Conservation (phyloP, 2,329 filamentous ascomycete genomes). For the Orbilia oligospora region DNA sequence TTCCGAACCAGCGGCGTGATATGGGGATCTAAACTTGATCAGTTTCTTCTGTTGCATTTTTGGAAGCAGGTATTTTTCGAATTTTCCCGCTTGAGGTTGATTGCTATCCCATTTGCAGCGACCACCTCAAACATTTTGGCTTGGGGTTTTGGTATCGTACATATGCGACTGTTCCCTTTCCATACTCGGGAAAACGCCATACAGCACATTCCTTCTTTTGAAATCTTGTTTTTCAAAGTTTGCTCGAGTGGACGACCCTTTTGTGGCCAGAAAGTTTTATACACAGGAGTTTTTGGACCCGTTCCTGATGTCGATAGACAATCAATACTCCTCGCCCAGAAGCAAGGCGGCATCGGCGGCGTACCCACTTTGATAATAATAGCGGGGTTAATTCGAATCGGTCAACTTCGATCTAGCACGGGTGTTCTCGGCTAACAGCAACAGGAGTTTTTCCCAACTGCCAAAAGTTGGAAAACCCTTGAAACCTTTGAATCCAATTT, state of each 20-base stretch:
- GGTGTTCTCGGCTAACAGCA: constrained; percentile 52
- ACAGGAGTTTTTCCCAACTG: constrained; percentile 28
- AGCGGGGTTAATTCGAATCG: constrained; percentile 34
- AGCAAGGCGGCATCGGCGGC: constrained; percentile 48
- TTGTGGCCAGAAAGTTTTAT: background rate
- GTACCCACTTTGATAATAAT: constrained; percentile 33
- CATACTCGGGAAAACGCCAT: constrained; percentile 9
- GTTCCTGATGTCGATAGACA: constrained; percentile 15
- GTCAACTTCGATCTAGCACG: constrained; percentile 28
- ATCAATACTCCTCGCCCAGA: constrained; percentile 6
- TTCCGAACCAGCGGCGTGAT: constrained; percentile 50
- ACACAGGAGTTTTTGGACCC: background rate
- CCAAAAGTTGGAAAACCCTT: constrained; percentile 30
- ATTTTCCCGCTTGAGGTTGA: constrained; percentile 9
- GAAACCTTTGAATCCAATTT: constrained; percentile 41
- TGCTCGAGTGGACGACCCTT: constrained; percentile 18
- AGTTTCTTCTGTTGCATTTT: constrained; percentile 34
- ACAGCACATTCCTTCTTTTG: background rate
- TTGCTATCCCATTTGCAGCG: constrained; percentile 38
- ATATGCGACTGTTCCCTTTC: background rate
- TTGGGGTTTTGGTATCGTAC: background rate
- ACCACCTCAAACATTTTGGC: constrained; percentile 16
- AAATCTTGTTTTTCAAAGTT: constrained; percentile 16
- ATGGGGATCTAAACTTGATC: constrained; percentile 29
- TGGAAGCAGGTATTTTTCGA: background rate